Evolutionary conservation across 2,329 filamentous ascomycete genomes (phyloP).

Genomic region (Lasiodiplodia sp.): DNA sequence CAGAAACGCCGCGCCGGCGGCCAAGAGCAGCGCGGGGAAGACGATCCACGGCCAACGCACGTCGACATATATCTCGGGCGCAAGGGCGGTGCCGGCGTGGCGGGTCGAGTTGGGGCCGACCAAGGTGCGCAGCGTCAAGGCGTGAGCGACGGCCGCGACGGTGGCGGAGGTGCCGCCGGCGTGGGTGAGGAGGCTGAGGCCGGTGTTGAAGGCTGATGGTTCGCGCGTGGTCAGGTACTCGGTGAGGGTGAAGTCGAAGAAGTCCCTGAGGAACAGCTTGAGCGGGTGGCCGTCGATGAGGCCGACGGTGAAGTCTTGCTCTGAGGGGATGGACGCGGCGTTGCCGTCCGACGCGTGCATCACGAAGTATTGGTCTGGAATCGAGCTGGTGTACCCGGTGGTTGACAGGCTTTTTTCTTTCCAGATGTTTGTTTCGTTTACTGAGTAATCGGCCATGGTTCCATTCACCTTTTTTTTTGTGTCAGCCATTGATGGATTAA

Average conservation of each 20-base stretch:
- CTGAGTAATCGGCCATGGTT: too few relatives aligned
- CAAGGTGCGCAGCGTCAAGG: background rate
- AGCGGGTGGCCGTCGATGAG: too few relatives aligned
- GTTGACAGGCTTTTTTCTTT: too few relatives aligned
- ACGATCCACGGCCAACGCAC: constrained; percentile 14
- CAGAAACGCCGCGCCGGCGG: background rate
- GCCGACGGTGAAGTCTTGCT: too few relatives aligned
- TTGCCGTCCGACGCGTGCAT: too few relatives aligned
- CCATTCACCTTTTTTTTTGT: too few relatives aligned
- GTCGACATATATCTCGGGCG: background rate
- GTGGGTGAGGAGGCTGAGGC: background rate
- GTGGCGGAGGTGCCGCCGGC: background rate
- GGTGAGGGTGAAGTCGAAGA: background rate
- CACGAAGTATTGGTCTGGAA: too few relatives aligned
- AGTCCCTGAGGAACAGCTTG: background rate
- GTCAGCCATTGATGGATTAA: too few relatives aligned
- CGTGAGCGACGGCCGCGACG: background rate
- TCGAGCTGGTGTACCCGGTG: too few relatives aligned
- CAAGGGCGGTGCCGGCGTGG: background rate
- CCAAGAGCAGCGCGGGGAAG: background rate
- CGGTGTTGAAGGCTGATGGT: background rate
- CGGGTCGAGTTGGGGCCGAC: background rate
- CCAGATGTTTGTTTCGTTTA: too few relatives aligned
- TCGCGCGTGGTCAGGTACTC: background rate
- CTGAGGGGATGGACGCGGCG: too few relatives aligned